Base-by-base conservation (phyloP, 352 stramenopile genomes). In the Phytophthora meadii region DNA sequence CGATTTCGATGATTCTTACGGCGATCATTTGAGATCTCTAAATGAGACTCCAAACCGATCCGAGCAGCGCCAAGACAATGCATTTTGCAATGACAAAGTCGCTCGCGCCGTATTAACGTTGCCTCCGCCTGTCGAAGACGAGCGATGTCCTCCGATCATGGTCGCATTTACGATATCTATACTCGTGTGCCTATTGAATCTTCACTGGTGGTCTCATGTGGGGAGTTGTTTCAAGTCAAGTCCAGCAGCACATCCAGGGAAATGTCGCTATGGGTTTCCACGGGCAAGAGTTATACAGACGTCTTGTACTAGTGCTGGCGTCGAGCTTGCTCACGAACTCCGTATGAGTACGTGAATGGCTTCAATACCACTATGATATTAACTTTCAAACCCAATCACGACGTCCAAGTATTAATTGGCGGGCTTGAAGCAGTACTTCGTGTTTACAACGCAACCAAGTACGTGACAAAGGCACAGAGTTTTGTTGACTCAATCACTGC, bases 191-290 rank as follows among this genome's bases (percentile, higher is more conserved):
- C 40, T 49, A 22, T 22, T 50, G 1, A 58, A 49, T 28, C 37
- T 49, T 10, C 39, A 59, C 51, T 49, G 19, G 37, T 59, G 39
- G 39, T 49, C 10, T 14, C 51, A 59, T 15, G 49, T 40, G 0
- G 28, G 2, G 15, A 49, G 12, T 8, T 49, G 36, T 17, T 54
- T 54, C 11, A 54, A 42, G 14, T 4, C 9, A 7, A 44, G 30
- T 34, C 48, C 30, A 12, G 32, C 6, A 9, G 22, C 48, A 1
- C 2, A 6, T 8, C 4, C 27, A 30, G 30, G 30, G 14, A 19
- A 32, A 12, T 44, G 28, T 5, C 8, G 32, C 2, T 54, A 45
- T 54, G 30, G 48, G 5, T 54, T 54, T 19, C 47, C 47, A 17
- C 19, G 28, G 19, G 30, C 41, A 0, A 15, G 10, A 11, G 3